Conservation (phyloP, 2,329 filamentous ascomycete species). For the Pezicula rhizophila region DNA sequence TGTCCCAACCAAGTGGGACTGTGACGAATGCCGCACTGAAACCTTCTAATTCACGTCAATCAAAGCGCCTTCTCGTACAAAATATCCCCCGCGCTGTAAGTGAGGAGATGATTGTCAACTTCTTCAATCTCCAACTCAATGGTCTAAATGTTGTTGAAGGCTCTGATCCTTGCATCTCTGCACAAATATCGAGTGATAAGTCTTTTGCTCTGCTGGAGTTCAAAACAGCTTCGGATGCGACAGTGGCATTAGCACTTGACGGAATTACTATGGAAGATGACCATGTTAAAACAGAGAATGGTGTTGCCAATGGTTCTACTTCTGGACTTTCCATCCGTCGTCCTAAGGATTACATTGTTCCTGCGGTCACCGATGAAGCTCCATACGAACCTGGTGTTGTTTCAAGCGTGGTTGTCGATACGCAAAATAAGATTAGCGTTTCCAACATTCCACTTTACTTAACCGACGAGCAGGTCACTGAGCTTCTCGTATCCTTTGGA, state of each 20-base stretch:
- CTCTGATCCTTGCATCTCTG: slow-evolving; percentile 77
- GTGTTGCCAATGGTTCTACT: slow-evolving; percentile 40
- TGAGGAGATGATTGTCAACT: slow-evolving; percentile 70
- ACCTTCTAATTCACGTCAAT: slow-evolving; percentile 87
- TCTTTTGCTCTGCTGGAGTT: slow-evolving; percentile 88
- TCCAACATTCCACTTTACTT: slow-evolving; percentile 85
- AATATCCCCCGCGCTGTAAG: slow-evolving; percentile 70
- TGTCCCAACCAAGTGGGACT: slow-evolving; percentile 76
- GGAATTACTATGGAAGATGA: slow-evolving; percentile 81
- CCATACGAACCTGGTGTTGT: slow-evolving; percentile 71
- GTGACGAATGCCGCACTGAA: slow-evolving; percentile 70
- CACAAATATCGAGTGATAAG: slow-evolving; percentile 72
- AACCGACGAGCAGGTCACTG: slow-evolving; percentile 83
- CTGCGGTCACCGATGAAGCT: slow-evolving; percentile 66
- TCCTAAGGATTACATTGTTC: slow-evolving; percentile 96
- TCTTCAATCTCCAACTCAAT: slow-evolving; percentile 96
- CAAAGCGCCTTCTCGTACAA: slow-evolving; percentile 83
- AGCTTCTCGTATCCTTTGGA: slow-evolving; percentile 85
- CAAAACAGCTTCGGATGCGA: slow-evolving; percentile 79
- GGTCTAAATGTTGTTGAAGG: slow-evolving; percentile 87
- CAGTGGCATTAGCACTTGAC: slow-evolving; percentile 82
- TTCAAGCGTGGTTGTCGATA: slow-evolving; percentile 79
- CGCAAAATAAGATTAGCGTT: slow-evolving; percentile 90
- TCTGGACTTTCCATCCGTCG: slow-evolving; percentile 70
- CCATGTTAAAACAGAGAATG: slow-evolving; percentile 48